Evolutionary conservation across 345 rosid genomes (phyloP), one percentile per base, ranked within the genome.

Genomic region (Melastoma malabathricum): DNA sequence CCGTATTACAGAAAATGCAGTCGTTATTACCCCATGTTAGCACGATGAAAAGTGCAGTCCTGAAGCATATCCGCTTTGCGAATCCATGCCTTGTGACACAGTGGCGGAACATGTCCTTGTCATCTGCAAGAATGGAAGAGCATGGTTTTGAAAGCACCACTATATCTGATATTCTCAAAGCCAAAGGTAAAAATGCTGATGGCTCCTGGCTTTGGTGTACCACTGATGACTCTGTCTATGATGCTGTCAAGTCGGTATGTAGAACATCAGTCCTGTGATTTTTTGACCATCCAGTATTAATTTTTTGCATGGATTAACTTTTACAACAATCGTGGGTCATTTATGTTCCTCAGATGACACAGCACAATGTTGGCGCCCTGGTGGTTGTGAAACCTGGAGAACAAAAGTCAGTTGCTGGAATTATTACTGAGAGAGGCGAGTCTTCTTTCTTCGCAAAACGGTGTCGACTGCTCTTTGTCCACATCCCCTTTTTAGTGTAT

Each of bases 151-250:
- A 87, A 65, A 84, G 92, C 77, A 74, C 98, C 2, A 84, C 81
- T 1, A 92, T 92, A 56, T 54, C 87, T 3, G 98, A 92, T 44
- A 48, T 92, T 18, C 56, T 92, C 77, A 82, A 75, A 46, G 78
- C 61, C 0, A 92, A 92, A 72, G 96, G 98, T 48, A 84, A 84
- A 70, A 56, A 54, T 55, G 98, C 96, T 2, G 96, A 92, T 75
- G 98, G 98, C 43, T 92, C 98, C 59, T 86, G 98, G 98, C 93
- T 92, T 64, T 92, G 98, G 98, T 92, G 98, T 80, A 79, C 95
- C 2, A 86, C 85, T 3, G 81, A 86, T 53, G 98, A 92, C 65
- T 19, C 77, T 41, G 96, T 92, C 27, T 87, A 86, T 51, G 89
- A 92, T 49, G 98, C 95, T 62, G 98, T 92, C 44, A 74, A 92